Evolutionary conservation across 1,284 basidiomycete species (phyloP).

Genomic region (Pyrrhoderma lamaoense): DNA sequence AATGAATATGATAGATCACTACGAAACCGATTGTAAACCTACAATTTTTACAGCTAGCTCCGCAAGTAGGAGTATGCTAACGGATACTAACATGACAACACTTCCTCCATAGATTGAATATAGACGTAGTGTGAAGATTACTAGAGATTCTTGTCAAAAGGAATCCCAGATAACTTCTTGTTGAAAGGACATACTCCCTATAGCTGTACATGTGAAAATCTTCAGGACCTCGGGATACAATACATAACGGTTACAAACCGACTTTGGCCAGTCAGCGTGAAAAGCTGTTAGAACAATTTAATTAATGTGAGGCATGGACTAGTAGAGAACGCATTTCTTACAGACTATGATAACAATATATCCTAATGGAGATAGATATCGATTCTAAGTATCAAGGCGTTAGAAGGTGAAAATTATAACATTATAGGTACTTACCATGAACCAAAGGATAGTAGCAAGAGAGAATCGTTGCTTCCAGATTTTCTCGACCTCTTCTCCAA

Average conservation of each 20-base stretch:
- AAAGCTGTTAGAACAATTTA: background rate
- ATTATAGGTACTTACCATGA: conserved; percentile 9
- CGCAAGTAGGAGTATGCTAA: conserved; percentile 10
- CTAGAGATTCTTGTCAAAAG: background rate
- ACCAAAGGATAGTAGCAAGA: conserved; percentile 13
- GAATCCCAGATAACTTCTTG: background rate
- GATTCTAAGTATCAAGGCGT: conserved; percentile 4
- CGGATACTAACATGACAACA: background rate
- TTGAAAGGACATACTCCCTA: conserved; percentile 8
- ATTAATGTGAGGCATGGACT: background rate
- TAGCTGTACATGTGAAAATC: conserved; percentile 12
- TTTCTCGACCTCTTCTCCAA: conserved; percentile 16
- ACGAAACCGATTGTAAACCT: background rate
- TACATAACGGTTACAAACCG: conserved; percentile 15
- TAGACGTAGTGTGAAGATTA: conserved; percentile 14
- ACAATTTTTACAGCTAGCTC: conserved; percentile 16
- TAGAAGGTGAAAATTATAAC: no score
- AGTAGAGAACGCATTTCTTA: background rate
- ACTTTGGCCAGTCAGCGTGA: conserved; percentile 14
- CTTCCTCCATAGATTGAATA: conserved; percentile 16
- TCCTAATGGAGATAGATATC: conserved; percentile 15
- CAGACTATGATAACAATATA: conserved; percentile 15
- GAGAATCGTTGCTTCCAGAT: conserved; percentile 16
- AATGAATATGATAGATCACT: background rate
- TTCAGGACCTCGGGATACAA: conserved; percentile 15